phyloP scores from a whole-genome alignment of 768 basidiomycete genomes.

The Suillus subaureus region DNA sequence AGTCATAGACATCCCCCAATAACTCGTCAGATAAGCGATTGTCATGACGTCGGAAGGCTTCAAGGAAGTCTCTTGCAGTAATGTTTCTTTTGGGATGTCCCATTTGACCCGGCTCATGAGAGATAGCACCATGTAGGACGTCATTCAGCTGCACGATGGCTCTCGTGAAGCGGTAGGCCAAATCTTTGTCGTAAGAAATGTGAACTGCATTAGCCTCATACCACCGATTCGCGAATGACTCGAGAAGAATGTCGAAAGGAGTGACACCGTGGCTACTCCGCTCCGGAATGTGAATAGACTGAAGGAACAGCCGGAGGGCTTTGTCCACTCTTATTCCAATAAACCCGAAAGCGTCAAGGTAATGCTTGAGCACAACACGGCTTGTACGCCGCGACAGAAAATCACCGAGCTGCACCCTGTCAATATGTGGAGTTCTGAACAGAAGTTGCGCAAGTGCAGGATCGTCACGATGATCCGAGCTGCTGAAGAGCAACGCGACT shows the following conservation, averaged over 20 bases:
- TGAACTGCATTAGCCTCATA: constrained; percentile 83
- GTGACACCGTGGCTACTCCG: constrained; percentile 34
- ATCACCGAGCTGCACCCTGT: constrained; percentile 80
- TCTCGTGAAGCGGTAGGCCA: constrained; percentile 74
- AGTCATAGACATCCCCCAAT: constrained; percentile 76
- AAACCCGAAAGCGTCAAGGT: constrained; percentile 88
- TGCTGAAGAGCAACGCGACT: constrained; percentile 67
- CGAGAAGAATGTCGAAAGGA: constrained; percentile 63
- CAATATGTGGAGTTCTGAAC: constrained; percentile 83
- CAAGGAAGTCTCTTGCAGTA: constrained; percentile 76
- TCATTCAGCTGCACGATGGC: constrained; percentile 90
- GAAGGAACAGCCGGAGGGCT: constrained; percentile 86
- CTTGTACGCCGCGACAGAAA: constrained; percentile 78
- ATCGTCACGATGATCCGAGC: constrained; percentile 63
- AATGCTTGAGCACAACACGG: constrained; percentile 77
- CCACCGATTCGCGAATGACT: constrained; percentile 87
- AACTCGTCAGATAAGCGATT: constrained; percentile 74
- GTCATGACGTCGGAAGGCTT: constrained; percentile 82
- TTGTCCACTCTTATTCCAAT: constrained; percentile 82
- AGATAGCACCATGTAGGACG: constrained; percentile 74
- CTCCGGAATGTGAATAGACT: constrained; percentile 71
- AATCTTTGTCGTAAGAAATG: constrained; percentile 81
- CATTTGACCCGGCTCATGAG: constrained; percentile 59
- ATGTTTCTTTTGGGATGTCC: constrained; percentile 60
- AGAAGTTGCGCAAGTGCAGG: constrained; percentile 77